These are phyloP conservation scores for Plantago coronopus DNA, from an alignment of 305 asterid species.

Conservation along the genomic window DNA sequence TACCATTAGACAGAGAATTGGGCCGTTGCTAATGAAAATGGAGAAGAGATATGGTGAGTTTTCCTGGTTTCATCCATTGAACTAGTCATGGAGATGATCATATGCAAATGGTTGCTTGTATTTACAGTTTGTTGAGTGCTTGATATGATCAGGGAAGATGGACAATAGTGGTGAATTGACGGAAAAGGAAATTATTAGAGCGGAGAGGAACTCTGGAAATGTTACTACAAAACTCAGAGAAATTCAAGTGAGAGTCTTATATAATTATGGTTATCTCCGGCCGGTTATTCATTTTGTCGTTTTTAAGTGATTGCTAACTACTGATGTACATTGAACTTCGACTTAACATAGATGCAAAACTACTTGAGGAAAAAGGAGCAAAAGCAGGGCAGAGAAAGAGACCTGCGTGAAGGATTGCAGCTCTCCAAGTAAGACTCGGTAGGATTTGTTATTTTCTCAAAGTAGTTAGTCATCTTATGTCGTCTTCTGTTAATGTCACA, in stretches of 20 bases:
- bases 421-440: slow-evolving; percentile 45
- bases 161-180: slow-evolving; percentile 68
- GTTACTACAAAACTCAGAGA: slow-evolving; percentile 73
- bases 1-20: slow-evolving; percentile 81
- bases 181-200: slow-evolving; percentile 83
- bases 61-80: neutral
- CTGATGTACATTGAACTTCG: neutral
- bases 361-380: slow-evolving; percentile 40
- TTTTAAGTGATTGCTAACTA: slow-evolving; percentile 5
- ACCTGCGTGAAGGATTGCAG: slow-evolving; percentile 56
- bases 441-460: neutral
- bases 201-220: slow-evolving; percentile 84
- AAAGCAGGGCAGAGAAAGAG: slow-evolving; percentile 45
- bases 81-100: neutral
- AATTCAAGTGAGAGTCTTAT: slow-evolving; percentile 61
- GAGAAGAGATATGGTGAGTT: slow-evolving; percentile 77
- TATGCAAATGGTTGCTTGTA: neutral
- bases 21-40: slow-evolving; percentile 88
- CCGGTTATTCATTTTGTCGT: neutral
- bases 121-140: neutral
- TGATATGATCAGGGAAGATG: slow-evolving; percentile 54
- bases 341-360: slow-evolving; percentile 33
- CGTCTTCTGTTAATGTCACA: slow-evolving; percentile 1
- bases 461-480: neutral
- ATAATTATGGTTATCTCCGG: neutral